Base-by-base conservation (phyloP, 1,139 yeast genomes). In the Arxiozyma bovina region DNA sequence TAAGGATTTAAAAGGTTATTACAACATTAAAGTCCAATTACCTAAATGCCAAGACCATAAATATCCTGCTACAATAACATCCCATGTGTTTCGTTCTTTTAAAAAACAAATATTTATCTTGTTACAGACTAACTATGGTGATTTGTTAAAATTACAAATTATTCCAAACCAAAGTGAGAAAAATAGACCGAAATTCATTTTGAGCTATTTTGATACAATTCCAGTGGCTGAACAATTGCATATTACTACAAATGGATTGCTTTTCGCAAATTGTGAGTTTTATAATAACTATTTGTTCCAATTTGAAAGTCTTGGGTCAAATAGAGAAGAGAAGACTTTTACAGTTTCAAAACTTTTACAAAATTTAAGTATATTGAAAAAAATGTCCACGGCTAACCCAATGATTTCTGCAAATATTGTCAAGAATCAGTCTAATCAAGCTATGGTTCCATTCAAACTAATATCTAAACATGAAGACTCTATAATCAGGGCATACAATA, bases 141-240 rank as follows among this genome's bases (percentile, higher is more conserved):
- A 89, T 64, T 60, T 89, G n/a, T 87, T 83, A 71, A 89, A 87
- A 64, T 68, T 89, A 8, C 75, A 81, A 4, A 69, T 87, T 3
- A 77, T 75, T 46, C 71, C 74, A 12, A 73, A 72, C 45, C 79
- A 75, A 45, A 64, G 68, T 1, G 69, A 69, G 30, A 65, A 67
- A 23, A 70, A 70, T 42, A 64, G 66, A 15, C 74, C 76, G 1
- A 57, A 63, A 1, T 74, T 79, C 30, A 64, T 71, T 21, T 72
- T 87, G n/a, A 73, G 76, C 17, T 89, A 85, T 64, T 91, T 90
- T 69, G 97, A 89, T 66, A 79, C 94, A 0, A 77, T 88, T 25
- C 85, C 90, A 0, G 69, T 77, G 1, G 76, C 86, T 30, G 73
- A 75, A 17, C 69, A 77, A 15, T 63, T 91, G 18, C 74, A 78